Evolutionary conservation across 371 early-diverging fungal species (phyloP), one percentile per base, ranked within the genome.

Genomic region (Mortierella sp.): DNA sequence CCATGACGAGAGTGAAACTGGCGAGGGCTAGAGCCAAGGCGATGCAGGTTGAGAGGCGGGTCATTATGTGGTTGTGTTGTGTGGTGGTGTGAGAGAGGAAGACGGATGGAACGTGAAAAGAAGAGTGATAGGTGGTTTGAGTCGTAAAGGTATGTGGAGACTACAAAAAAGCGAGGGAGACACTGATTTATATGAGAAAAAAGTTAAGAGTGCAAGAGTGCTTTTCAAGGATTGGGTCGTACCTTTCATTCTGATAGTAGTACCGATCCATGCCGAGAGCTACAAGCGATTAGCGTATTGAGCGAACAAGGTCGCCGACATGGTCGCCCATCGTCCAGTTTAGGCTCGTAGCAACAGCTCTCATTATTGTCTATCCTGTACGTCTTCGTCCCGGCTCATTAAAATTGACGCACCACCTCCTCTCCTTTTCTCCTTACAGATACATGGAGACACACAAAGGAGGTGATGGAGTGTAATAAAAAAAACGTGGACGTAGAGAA

Each of bases 1-100:
- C 16, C 93, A 96, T n/a, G 84, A 83, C 56, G 93, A 94, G n/a
- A 80, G 97, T 8, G 96, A 96, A 7, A 96, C 96, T 38, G 98
- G 97, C 46, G 98, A 98, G 65, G 21, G 65, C 65, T 16, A 65
- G 21, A 3, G 65, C 38, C 38, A 65, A 38, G 38, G 65, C 38
- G 21, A 65, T 21, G 65, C 65, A 65, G 32, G 21, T 18, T 5
- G 38, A 35, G 65, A 65, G 65, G 10, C 65, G 65, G 21, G 21
- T 65, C 65, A 65, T 65, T 65, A 55, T 55, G 55, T 6, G 7
- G n/a, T 0, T 32, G 29, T 32, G n/a, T n/a, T 55, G n/a, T 2
- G 65, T 32, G 18, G 38, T 18, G 24, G 6, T 35, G 65, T 8
- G 55, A n/a, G n/a, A 6, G 10, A 55, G 55, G 16, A n/a, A 24